A percentile compares a stretch with the other conserved stretches of the same genome.
Conservation (phyloP, 441 rosid species). For the Arabidopsis hybrid region DNA sequence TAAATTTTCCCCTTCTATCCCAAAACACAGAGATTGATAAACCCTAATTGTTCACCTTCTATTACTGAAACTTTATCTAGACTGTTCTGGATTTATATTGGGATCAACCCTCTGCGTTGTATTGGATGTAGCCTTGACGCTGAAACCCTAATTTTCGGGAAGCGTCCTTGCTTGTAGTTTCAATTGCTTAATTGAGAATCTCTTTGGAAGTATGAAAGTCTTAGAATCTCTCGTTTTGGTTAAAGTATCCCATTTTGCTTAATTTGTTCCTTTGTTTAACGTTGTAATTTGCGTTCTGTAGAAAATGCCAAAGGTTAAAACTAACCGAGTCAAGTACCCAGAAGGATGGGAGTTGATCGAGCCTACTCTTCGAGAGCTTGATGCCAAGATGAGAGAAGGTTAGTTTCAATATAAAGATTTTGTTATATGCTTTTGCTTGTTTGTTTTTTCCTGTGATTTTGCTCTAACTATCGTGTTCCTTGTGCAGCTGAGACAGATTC, state of each 20-base stretch:
- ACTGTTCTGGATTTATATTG: neutral
- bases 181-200: neutral
- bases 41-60: neutral
- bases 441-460: neutral
- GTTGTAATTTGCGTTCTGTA: neutral
- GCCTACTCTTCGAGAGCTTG: constrained; percentile 75
- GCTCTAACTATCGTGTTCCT: neutral
- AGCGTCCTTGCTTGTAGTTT: neutral
- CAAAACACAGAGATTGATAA: neutral
- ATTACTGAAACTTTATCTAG: neutral
- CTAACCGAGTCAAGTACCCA: constrained; percentile 71
- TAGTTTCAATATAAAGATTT: neutral
- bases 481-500: constrained; percentile 75
- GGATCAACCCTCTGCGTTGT: neutral
- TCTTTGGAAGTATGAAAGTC: neutral
- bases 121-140: neutral
- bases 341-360: constrained; percentile 91
- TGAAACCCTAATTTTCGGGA: constrained; percentile 3
- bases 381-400: constrained; percentile 91
- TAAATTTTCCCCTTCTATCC: constrained; percentile 5
- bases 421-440: neutral
- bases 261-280: neutral
- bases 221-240: neutral
- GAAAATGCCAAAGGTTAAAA: constrained; percentile 80
- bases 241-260: neutral